Evolutionary conservation across 2,329 filamentous ascomycete species (phyloP).

Genomic region (Aspergillus flavus): DNA sequence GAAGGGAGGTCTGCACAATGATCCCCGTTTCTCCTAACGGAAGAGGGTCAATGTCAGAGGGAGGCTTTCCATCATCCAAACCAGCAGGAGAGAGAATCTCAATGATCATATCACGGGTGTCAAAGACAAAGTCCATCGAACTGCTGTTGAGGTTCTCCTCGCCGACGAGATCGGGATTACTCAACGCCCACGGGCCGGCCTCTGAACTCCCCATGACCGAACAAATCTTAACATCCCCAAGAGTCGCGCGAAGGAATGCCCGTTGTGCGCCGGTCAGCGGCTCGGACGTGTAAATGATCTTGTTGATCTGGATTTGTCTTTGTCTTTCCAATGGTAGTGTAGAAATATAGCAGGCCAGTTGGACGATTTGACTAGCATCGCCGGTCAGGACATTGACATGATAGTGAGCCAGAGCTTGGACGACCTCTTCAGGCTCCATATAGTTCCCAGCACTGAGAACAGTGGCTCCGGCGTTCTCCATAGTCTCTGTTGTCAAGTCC

Average conservation of each 20-base stretch:
- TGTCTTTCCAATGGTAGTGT: slow-evolving; percentile 24
- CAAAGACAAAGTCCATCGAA: slow-evolving; percentile 43
- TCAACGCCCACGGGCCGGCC: slow-evolving; percentile 44
- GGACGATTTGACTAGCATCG: slow-evolving; percentile 43
- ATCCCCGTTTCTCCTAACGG: slow-evolving; percentile 40
- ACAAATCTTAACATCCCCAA: slow-evolving; percentile 40
- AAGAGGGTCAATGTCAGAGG: slow-evolving; percentile 13
- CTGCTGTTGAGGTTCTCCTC: slow-evolving; percentile 7
- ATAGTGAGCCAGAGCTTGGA: slow-evolving; percentile 33
- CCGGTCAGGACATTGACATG: slow-evolving; percentile 43
- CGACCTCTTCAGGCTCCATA: slow-evolving; percentile 27
- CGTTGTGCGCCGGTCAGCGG: slow-evolving; percentile 38
- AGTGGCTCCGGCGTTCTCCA: slow-evolving; percentile 47
- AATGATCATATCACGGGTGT: slow-evolving; percentile 39
- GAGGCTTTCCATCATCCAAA: slow-evolving; percentile 8
- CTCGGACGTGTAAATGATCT: slow-evolving; percentile 52
- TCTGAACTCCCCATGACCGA: slow-evolving; percentile 49
- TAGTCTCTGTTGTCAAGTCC: slow-evolving; percentile 43
- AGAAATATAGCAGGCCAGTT: slow-evolving; percentile 40
- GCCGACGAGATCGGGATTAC: slow-evolving; percentile 33
- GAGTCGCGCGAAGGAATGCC: slow-evolving; percentile 30
- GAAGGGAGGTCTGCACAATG: slow-evolving; percentile 47
- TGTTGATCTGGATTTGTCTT: slow-evolving; percentile 34
- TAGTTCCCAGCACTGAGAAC: slow-evolving; percentile 41
- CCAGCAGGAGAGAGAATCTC: slow-evolving; percentile 37